Percentiles rank a stretch among this genome's conserved stretches.
phyloP scores from a whole-genome alignment of 1,139 yeast species.

The Scheffersomyces illinoinensis region DNA sequence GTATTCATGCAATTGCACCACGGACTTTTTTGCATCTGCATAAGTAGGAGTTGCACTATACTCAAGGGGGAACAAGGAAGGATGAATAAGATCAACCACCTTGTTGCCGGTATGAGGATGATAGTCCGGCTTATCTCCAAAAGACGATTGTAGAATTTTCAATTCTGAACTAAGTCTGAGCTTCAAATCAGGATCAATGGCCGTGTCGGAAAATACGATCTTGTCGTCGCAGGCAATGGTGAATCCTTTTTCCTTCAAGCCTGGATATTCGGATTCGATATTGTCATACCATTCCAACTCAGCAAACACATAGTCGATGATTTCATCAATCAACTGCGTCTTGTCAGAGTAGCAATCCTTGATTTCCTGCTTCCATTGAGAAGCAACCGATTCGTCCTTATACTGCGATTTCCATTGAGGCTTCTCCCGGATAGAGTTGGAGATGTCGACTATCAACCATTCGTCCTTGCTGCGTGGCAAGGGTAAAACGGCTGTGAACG shows the following conservation, averaged over 20 bases:
- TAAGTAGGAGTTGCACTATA: conserved; percentile 33
- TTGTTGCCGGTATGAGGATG: conserved; percentile 38
- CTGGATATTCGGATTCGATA: conserved; percentile 8
- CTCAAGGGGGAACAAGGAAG: conserved; percentile 40
- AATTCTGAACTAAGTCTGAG: conserved; percentile 11
- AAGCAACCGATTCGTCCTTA: conserved; percentile 21
- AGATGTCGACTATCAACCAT: conserved; percentile 23
- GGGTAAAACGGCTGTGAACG: neutral
- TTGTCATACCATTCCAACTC: conserved; percentile 29
- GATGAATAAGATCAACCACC: conserved; percentile 45
- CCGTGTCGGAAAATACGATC: conserved; percentile 17
- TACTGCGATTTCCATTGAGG: conserved; percentile 32
- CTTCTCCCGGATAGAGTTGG: conserved; percentile 26
- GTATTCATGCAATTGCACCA: conserved; percentile 12
- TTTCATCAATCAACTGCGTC: conserved; percentile 11
- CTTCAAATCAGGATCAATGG: conserved; percentile 11
- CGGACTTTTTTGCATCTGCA: conserved; percentile 5
- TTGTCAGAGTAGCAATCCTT: conserved; percentile 11
- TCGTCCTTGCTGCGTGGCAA: conserved; percentile 16
- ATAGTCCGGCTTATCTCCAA: conserved; percentile 26
- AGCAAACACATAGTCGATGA: conserved; percentile 20
- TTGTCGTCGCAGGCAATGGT: conserved; percentile 18
- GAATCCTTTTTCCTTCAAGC: conserved; percentile 6
- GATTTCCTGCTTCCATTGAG: conserved; percentile 31
- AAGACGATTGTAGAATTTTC: conserved; percentile 12